Evolutionary conservation across 2,329 filamentous ascomycete genomes (phyloP).

Genomic region (Aspergillus texensis): DNA sequence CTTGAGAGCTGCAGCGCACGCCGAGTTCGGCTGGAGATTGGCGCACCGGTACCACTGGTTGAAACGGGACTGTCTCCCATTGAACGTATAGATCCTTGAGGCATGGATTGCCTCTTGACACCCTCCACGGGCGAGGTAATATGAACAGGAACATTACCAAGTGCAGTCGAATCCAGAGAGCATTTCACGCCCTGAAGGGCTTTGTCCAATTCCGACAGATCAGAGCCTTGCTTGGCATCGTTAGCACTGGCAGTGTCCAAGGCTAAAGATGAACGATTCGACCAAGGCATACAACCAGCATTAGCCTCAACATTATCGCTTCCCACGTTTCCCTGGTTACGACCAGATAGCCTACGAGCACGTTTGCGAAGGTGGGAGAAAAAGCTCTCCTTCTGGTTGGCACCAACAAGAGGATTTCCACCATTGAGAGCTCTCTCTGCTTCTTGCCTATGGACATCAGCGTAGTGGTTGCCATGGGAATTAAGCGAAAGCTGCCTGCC

Average conservation of each 20-base stretch:
- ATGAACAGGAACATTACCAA: conserved; percentile 42
- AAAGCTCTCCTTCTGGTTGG: conserved; percentile 90
- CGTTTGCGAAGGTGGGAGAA: conserved; percentile 96
- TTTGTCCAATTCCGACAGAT: conserved; percentile 63
- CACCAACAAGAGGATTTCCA: conserved; percentile 70
- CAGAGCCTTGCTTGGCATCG: conserved; percentile 50
- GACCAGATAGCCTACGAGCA: conserved; percentile 86
- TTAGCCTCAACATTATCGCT: conserved; percentile 91
- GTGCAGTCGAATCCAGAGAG: conserved; percentile 53
- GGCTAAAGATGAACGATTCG: conserved; percentile 80
- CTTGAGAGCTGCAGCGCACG: conserved; percentile 70
- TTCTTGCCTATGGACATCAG: conserved; percentile 85
- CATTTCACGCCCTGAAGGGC: conserved; percentile 63
- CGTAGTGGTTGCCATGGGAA: conserved; percentile 90
- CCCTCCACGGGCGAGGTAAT: conserved; percentile 35
- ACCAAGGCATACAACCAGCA: conserved; percentile 87
- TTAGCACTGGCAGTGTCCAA: conserved; percentile 63
- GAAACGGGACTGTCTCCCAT: conserved; percentile 32
- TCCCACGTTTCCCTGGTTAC: conserved; percentile 81
- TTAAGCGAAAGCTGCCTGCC: conserved; percentile 90
- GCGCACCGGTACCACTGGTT: conserved; percentile 38
- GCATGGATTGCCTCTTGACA: conserved; percentile 45
- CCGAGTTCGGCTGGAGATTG: conserved; percentile 78
- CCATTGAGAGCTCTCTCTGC: conserved; percentile 89
- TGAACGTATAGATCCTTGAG: conserved; percentile 34